A percentile compares a stretch with the other conserved stretches of the same genome.
These are phyloP conservation scores for Beauveria pseudobassiana DNA, from an alignment of 2,329 filamentous ascomycete genomes.

Conservation along the genomic window DNA sequence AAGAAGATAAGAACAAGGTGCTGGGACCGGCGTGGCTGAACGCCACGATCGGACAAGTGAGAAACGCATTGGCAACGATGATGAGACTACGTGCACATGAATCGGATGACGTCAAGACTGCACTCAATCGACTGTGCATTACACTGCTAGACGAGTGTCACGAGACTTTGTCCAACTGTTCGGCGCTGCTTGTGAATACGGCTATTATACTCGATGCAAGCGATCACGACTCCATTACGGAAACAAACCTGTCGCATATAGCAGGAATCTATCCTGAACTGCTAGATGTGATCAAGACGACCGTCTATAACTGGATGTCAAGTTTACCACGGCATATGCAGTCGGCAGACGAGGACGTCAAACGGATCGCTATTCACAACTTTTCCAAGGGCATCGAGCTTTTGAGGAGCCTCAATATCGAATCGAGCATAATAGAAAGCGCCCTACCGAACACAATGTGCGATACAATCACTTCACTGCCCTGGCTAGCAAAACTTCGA, in stretches of 20 bases:
- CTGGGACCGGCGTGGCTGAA: conserved; percentile 61
- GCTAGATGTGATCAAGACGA: conserved; percentile 57
- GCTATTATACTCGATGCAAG: conserved; percentile 60
- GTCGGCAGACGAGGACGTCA: conserved; percentile 70
- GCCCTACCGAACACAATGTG: conserved; percentile 61
- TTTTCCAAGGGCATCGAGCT: conserved; percentile 67
- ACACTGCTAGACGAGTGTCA: conserved; percentile 72
- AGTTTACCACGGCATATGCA: conserved; percentile 79
- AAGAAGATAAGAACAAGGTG: conserved; percentile 24
- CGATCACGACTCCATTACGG: conserved; percentile 29
- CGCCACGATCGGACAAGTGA: conserved; percentile 73
- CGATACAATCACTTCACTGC: conserved; percentile 57
- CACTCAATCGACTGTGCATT: conserved; percentile 65
- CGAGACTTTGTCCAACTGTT: conserved; percentile 60
- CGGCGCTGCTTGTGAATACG: conserved; percentile 70
- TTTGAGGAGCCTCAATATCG: conserved; percentile 54
- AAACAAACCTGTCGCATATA: conserved; percentile 52
- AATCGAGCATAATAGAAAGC: conserved; percentile 59
- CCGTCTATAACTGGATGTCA: conserved; percentile 72
- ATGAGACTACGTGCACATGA: conserved; percentile 68
- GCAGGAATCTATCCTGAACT: conserved; percentile 55
- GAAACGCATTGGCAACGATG: conserved; percentile 71
- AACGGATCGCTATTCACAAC: conserved; percentile 64
- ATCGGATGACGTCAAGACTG: conserved; percentile 57
- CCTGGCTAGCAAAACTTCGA: conserved; percentile 17